Base-by-base conservation (phyloP, 805 yeast species). In the Lipomyces sp. region DNA sequence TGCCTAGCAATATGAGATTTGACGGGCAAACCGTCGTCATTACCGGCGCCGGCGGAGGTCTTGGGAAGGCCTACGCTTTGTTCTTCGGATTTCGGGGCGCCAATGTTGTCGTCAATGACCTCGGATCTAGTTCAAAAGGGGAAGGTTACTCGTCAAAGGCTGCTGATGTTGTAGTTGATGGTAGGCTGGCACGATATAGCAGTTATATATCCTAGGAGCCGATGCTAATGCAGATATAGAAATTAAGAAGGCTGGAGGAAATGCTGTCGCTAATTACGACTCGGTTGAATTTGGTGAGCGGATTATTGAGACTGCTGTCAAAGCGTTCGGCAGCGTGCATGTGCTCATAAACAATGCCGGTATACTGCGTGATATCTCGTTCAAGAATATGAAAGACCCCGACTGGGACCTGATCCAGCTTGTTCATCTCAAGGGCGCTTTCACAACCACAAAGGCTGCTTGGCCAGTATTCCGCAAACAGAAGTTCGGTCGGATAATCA, bases 41-140 rank as follows among this genome's bases (percentile, higher is more conserved):
- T 76, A 94, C 98, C 59, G 99, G 99, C 42, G 95, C 98, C 58
- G 99, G 99, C 71, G 98, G 98, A 72, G 99, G 98, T 24, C 84
- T 94, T 56, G 99, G 99, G 32, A 90, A 84, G 74, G 87, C 87
- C 59, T 94, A 94, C 78, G 96, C 97, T 4, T 80, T 92, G 39
- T 92, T 89, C 73, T 94, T 84, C 79, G 98, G 96, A 54, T 81
- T 86, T 66, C 84, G 97, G 72, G 98, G 98, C 45, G 99, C 98
- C 67, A 88, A 89, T 73, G 97, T 94, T 48, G 97, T 94, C 33
- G 97, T 94, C 39, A 94, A 94, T 77, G 99, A 94, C 79, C 83
- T 94, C 68, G 97, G 98, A 64, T 96, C 97, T 37, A 82, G 93
- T 32, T 80, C 90, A 62, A 80, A 83, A 33, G 97, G 97, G 59